Evolutionary conservation across 202 grass and related monocot genomes (phyloP), one percentile per base, ranked within the genome.

Genomic region (Schoenoplectus tabernaemontani): DNA sequence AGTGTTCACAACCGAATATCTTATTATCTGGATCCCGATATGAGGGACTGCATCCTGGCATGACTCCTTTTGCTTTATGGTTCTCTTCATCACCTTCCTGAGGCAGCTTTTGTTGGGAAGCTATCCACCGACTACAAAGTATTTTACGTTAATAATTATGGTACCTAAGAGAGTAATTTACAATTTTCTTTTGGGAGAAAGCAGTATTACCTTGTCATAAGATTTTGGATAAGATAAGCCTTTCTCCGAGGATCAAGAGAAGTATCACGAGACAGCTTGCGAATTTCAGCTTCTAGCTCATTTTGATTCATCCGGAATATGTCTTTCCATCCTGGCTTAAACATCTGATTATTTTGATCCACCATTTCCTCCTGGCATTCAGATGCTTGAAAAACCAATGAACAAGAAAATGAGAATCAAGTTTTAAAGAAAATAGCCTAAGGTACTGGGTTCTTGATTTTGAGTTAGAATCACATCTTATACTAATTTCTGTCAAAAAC

Each of bases 321-420:
- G 64, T 93, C 94, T 82, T 97, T 97, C 94, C 94, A 97, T 34
- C 94, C 94, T 88, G 91, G 94, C 62, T 91, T 97, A 81, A 97
- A 97, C 84, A 84, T 91, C 82, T 91, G 87, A 66, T 86, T 87
- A 81, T 83, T 88, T 48, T 93, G 94, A 3, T 93, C 87, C 81
- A 93, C 68, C 60, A 76, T 91, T 76, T 93, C 89, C 83, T 90
- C 69, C 53, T 82, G 76, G 74, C 46, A 78, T 69, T 80, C 60
- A 60, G 78, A 81, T 64, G 64, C 78, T 81, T 62, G 2, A 7
- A 42, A 7, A 79, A 53, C n/a, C 26, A 88, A 66, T 46, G 37
- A 66, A 58, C 44, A 59, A 37, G 56, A 26, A 28, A 82, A 83
- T 51, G 10, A 73, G 23, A 73, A 73, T 50, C 68, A 51, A 30